Evolutionary conservation across 148 eudicot genomes (phyloP).

Genomic region (Vaccinium myrtillus): DNA sequence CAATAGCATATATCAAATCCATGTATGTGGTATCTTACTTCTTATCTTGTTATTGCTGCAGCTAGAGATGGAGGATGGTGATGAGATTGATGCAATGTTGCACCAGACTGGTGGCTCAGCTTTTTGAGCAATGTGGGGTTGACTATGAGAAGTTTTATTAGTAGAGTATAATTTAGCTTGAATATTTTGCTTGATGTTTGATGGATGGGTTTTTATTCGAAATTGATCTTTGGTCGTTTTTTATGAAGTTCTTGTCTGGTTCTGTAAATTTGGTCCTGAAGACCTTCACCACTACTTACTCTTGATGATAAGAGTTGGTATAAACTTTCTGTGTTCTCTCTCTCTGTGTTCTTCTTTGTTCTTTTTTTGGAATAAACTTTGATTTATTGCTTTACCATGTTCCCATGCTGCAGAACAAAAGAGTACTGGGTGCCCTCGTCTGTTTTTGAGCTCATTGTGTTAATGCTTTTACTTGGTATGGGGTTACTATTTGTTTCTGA

Average conservation of each 20-base stretch:
- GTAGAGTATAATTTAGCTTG: not conserved
- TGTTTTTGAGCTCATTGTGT: too few relatives aligned
- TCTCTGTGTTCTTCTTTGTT: too few relatives aligned
- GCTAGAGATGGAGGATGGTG: conserved; percentile 71
- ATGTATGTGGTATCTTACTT: not conserved
- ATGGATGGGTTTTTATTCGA: not conserved
- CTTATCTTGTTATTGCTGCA: conserved; percentile 24
- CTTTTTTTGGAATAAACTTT: too few relatives aligned
- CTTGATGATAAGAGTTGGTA: too few relatives aligned
- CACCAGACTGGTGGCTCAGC: conserved; percentile 62
- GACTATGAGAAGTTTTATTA: not conserved
- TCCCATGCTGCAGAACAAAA: too few relatives aligned
- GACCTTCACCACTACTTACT: too few relatives aligned
- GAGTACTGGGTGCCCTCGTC: too few relatives aligned
- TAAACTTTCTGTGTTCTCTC: too few relatives aligned
- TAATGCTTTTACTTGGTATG: too few relatives aligned
- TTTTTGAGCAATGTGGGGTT: not conserved
- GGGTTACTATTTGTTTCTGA: too few relatives aligned
- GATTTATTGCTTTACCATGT: too few relatives aligned
- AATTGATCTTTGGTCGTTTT: not conserved
- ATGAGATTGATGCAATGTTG: conserved; percentile 69
- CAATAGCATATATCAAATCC: not conserved
- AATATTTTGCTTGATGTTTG: not conserved
- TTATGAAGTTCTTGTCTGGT: conserved; percentile 3
- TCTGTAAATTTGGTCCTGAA: not conserved